Base-by-base conservation (phyloP, 1,284 basidiomycete species). In the Stygiomarasmius scandens region DNA sequence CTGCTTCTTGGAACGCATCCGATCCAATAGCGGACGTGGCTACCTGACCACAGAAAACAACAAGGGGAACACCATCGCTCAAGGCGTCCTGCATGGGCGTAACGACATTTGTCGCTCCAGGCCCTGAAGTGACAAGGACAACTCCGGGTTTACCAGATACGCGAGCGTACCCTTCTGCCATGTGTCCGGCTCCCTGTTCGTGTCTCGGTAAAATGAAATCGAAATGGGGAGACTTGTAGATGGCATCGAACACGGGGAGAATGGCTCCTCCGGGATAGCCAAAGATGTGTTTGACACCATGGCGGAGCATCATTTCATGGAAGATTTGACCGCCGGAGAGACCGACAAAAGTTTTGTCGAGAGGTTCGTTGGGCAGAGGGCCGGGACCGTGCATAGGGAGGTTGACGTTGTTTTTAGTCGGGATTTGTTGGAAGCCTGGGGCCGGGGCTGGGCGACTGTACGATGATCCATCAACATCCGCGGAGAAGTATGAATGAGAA, bases 301-400 rank as follows among this genome's bases (percentile, higher is more conserved):
- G 96, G 55, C 96, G 84, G 58, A 96, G 89, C 94, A 99, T 98
- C 96, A 99, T 98, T 77, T 99, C 96, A 74, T 99, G 95, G 78
- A 99, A 98, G 70, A 99, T 98, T 74, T 98, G 85, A 36, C 96
- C 96, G 32, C 96, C 96, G 19, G 94, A 93, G 76, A 96, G 86
- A 60, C 96, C 96, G 57, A 98, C 85, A 69, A 99, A 98, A 2
- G 88, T 86, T 61, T 87, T 82, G 67, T 93, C 90, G 55, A 92
- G 74, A 48, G 80, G 78, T 14, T 77, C 73, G 62, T 77, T 78
- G 2, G 80, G 76, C 44, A 74, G 71, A 0, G 80, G 77, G 0
- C 81, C 81, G 49, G 78, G 74, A 16, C 80, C 81, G 44, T 74
- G 65, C 49, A 77, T 72, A 29, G 74, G 70, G 34, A 55, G 20